Base-by-base conservation (phyloP, 768 basidiomycete species). In the Lactifluus volemus region DNA sequence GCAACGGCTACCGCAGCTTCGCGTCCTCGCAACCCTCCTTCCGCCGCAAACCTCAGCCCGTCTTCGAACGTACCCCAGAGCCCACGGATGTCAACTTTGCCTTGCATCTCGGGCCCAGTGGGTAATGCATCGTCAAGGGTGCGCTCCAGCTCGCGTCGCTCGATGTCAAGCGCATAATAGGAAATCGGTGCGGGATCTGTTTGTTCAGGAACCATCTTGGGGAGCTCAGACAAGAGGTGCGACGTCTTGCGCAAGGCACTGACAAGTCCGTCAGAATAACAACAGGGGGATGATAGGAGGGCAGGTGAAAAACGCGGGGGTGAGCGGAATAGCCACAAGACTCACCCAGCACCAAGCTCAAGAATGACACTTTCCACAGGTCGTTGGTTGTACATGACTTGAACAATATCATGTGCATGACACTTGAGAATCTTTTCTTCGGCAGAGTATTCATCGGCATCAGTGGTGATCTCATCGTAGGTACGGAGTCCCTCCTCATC, bases 321-420 rank as follows among this genome's bases (percentile, higher is more conserved):
- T 4, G 53, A 34, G 9, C 14, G 54, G 2, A 38, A 34, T 15
- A 25, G 25, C 25, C 25, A 2, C 53, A 17, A 59, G 29, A 81
- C 90, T 79, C 72, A 94, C 92, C 95, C 95, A 9, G 94, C 91
- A 48, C 96, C 95, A n/a, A 98, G 80, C 70, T 98, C 95, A 45
- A 98, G 78, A 7, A 97, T 78, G 54, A 85, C 79, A 55, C 84
- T 81, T 45, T 80, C 82, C 3, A 68, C 66, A 17, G 72, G 65
- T 15, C 52, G 29, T 2, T 53, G n/a, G 34, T 49, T 72, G 70
- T 89, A 82, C 87, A 93, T 92, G 55, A 77, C 73, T 34, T 73
- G 75, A 17, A 87, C 87, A 54, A 99, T 94, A 38, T 92, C 86
- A 49, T 81, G 75, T 2, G 84, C 85, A 63, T 89, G 78, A 29